phyloP scores from a whole-genome alignment of 208 protist species.

The Zelonia costaricensis region DNA sequence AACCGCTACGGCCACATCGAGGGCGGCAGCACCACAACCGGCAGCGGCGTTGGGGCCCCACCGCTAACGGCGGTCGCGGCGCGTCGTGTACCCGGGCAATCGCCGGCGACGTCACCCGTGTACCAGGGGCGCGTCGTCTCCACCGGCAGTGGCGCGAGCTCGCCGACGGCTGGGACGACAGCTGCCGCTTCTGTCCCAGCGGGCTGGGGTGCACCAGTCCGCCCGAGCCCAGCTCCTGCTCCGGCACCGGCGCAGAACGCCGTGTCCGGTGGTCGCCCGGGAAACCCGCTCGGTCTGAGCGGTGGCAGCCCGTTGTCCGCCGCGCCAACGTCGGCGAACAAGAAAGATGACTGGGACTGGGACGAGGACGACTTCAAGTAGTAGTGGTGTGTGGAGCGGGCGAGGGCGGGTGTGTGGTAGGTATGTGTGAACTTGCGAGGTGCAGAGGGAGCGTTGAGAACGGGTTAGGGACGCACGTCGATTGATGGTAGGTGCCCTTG shows the following conservation, averaged over 20 bases:
- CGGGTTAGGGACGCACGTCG: too few relatives aligned
- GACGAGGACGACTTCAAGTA: slow-evolving; percentile 21
- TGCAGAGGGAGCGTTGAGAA: not conserved
- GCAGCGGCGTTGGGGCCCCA: too few relatives aligned
- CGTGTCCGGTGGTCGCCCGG: not conserved
- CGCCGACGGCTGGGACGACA: not conserved
- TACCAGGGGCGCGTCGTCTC: slow-evolving; percentile 17
- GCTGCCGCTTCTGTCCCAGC: not conserved
- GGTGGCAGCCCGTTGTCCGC: not conserved
- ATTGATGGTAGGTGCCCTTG: too few relatives aligned
- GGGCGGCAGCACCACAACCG: not conserved
- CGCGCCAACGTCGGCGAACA: slow-evolving; percentile 3
- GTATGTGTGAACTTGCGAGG: too few relatives aligned
- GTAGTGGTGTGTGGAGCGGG: not conserved
- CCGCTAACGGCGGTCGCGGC: not conserved
- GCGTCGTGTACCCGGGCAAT: not conserved
- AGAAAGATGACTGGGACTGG: slow-evolving; percentile 57
- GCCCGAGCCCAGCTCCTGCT: not conserved
- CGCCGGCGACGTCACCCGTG: not conserved
- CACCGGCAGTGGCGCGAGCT: not conserved
- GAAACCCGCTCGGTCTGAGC: slow-evolving; percentile 11
- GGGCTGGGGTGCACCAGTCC: not conserved
- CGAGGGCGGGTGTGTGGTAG: not conserved
- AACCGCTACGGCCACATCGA: slow-evolving; percentile 32
- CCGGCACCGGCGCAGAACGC: not conserved